Conservation (phyloP, 108 stramenopile species). For the Fragilariopsis cylindrus region DNA sequence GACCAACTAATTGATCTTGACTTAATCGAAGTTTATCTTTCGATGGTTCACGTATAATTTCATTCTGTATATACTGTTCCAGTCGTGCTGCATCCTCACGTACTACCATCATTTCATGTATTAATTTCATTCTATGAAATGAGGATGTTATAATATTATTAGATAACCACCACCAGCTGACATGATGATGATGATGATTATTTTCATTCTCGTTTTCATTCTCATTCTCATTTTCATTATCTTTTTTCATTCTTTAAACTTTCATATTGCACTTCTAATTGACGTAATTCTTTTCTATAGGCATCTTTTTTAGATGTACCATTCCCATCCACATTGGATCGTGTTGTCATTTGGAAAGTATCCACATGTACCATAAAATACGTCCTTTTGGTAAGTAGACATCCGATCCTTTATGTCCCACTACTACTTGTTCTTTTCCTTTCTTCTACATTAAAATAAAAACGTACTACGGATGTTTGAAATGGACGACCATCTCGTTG, state of each 20-base stretch:
- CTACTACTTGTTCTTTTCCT: slow-evolving; percentile 10
- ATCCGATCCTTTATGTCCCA: slow-evolving; percentile 47
- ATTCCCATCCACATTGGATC: slow-evolving; percentile 1
- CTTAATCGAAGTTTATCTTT: slow-evolving; percentile 51
- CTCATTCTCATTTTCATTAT: background rate
- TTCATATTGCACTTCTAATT: slow-evolving; percentile 35
- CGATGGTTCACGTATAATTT: slow-evolving; percentile 62
- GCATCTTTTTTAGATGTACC: slow-evolving; percentile 35
- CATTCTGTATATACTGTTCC: slow-evolving; percentile 49
- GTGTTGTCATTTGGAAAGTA: slow-evolving; percentile 63
- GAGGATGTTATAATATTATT: no score
- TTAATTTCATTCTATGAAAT: no score
- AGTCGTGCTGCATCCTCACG: slow-evolving; percentile 38
- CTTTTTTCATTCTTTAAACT: slow-evolving; percentile 20
- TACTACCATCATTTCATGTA: slow-evolving; percentile 37
- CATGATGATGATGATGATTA: no score
- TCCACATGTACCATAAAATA: slow-evolving; percentile 79
- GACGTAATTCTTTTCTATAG: slow-evolving; percentile 43
- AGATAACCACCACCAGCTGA: no score
- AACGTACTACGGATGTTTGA: slow-evolving; percentile 65
- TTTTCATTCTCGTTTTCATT: no score
- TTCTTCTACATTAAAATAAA: slow-evolving; percentile 70
- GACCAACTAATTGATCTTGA: slow-evolving; percentile 56
- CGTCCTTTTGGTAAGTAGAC: slow-evolving; percentile 69
- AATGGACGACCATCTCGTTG: slow-evolving; percentile 33